Base-by-base conservation (phyloP, 2,329 filamentous ascomycete genomes). In the Trichoderma simmonsii region DNA sequence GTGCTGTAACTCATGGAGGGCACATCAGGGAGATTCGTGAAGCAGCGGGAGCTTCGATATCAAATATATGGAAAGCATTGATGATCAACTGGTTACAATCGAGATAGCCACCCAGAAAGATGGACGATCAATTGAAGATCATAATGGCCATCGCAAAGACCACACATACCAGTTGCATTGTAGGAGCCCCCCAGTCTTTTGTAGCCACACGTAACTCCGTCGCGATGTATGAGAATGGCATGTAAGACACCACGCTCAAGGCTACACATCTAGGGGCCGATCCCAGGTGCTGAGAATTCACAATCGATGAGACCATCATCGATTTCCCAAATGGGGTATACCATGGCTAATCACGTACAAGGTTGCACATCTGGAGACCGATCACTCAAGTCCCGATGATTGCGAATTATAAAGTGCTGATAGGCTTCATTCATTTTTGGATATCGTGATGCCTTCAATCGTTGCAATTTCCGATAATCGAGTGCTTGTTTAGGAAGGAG, bases 151-250 rank as follows among this genome's bases (percentile, higher is more conserved):
- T 68, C 34, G 62, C 34, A 56, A 73, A 74, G 71, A 71, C 60
- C 62, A 73, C 72, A 72, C 76, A 77, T 77, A 70, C 76, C 75
- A 77, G 76, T 75, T 64, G 66, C 68, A 34, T 8, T 59, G 70
- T 57, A 63, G 65, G 61, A 12, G 57, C 63, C 21, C 56, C 64
- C 7, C 57, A 39, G 36, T 66, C 51, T 64, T 67, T 56, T 64
- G 63, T 14, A 67, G 51, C 51, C 32, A 66, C 39, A 32, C 36
- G 39, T 63, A 69, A 54, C 62, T 34, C 15, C 69, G 63, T 75
- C 28, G 73, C 73, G 73, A 74, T 75, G 28, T 43, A 34, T 70
- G 76, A 76, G 74, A 76, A 75, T 76, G 75, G 70, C 71, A 73
- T 73, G 73, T 74, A 72, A 71, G 69, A 75, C 73, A 72, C 57